A percentile compares a stretch with the other conserved stretches of the same genome.
Evolutionary conservation across 2,329 filamentous ascomycete genomes (phyloP).

Genomic region (Cercospora sp.): DNA sequence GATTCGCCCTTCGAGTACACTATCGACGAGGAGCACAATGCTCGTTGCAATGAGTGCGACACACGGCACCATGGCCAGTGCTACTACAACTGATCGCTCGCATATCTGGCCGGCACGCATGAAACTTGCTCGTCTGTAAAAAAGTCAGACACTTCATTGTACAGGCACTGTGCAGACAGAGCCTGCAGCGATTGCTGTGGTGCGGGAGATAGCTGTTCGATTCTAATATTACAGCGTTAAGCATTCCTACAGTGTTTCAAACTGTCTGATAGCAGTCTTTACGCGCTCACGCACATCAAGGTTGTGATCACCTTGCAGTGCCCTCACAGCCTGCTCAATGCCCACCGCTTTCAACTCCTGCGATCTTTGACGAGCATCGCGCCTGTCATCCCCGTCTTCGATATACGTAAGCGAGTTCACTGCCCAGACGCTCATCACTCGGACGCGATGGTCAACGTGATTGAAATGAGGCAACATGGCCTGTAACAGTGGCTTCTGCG

Average conservation of each 20-base stretch:
- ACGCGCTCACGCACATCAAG: conserved; percentile 81
- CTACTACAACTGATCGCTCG: too few species aligned
- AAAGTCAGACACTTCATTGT: not conserved
- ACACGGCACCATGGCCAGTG: too few species aligned
- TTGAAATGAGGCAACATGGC: conserved; percentile 71
- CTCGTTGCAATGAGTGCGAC: not conserved
- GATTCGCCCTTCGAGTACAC: not conserved
- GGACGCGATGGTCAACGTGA: conserved; percentile 71
- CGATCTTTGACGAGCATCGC: conserved; percentile 66
- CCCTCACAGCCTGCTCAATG: conserved; percentile 41
- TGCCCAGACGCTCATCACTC: conserved; percentile 77
- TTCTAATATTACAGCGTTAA: not conserved
- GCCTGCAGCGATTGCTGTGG: too few species aligned
- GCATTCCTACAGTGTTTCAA: conserved; percentile 46
- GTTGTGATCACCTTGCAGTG: conserved; percentile 60
- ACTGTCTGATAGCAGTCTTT: conserved; percentile 74
- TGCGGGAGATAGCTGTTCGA: too few species aligned
- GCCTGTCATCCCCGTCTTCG: conserved; percentile 69
- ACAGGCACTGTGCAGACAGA: not conserved
- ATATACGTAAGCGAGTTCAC: conserved; percentile 82
- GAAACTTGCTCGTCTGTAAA: not conserved
- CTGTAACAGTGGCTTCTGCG: conserved; percentile 73
- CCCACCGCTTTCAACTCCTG: conserved; percentile 65
- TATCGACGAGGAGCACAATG: not conserved
- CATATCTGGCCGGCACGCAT: too few species aligned